These are phyloP conservation scores for Hypomontagnella monticulosa DNA, from an alignment of 495 filamentous ascomycete genomes.

Conservation along the genomic window DNA sequence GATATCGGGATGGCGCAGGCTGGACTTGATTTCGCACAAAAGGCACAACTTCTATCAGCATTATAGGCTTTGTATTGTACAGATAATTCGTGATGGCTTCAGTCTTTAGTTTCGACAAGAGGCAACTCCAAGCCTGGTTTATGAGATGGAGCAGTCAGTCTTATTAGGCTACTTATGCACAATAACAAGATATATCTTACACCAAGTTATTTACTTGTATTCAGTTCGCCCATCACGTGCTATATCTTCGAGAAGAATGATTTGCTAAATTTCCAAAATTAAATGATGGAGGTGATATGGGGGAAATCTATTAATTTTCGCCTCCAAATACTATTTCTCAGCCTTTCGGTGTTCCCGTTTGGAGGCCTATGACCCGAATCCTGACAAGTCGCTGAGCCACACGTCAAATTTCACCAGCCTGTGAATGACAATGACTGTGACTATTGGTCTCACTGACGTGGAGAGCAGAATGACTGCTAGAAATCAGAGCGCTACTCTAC, in stretches of 20 bases:
- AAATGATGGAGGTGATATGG: not conserved
- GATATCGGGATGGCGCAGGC: constrained; percentile 3
- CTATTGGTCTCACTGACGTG: constrained; percentile 21
- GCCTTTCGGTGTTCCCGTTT: constrained; percentile 7
- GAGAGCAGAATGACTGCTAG: not conserved
- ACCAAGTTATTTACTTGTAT: too few relatives aligned
- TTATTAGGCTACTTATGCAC: too few relatives aligned
- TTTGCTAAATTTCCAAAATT: not conserved
- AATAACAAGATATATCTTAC: too few relatives aligned
- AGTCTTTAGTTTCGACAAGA: too few relatives aligned
- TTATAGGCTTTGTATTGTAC: constrained; percentile 25
- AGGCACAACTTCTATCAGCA: not conserved
- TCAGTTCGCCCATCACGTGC: too few relatives aligned
- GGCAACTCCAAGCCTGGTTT: too few relatives aligned
- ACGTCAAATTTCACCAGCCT: constrained; percentile 1
- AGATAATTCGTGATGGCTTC: constrained; percentile 9
- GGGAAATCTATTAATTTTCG: not conserved
- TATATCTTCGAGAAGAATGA: not conserved
- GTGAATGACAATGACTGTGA: constrained; percentile 1
- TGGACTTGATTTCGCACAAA: constrained; percentile 4
- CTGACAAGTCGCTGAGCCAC: constrained; percentile 31
- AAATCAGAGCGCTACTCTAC: constrained; percentile 4
- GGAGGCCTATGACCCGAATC: constrained; percentile 11
- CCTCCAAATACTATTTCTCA: not conserved
- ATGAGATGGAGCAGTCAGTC: not conserved